Percentiles rank a stretch among this genome's conserved stretches.
Evolutionary conservation across 2,329 filamentous ascomycete genomes (phyloP).

Genomic region (Xylaria sp.): DNA sequence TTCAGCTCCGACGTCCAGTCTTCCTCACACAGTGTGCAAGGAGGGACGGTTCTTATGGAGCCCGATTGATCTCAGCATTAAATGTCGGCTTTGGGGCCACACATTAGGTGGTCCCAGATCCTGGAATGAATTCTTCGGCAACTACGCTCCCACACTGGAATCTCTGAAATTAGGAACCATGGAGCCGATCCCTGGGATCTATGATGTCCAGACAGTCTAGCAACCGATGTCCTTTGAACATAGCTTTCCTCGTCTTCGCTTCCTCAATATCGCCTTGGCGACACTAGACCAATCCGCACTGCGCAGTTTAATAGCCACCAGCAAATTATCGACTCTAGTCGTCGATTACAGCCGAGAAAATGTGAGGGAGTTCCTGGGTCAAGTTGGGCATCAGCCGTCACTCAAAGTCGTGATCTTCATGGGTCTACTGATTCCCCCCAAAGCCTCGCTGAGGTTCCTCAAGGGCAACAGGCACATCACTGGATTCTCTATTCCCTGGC

Average conservation of each 20-base stretch:
- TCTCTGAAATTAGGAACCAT: neutral
- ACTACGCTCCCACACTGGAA: neutral
- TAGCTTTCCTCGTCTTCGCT: neutral
- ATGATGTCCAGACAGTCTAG: too few species aligned
- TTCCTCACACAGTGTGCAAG: neutral
- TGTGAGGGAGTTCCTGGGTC: neutral
- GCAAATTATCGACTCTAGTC: neutral
- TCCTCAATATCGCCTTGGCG: neutral
- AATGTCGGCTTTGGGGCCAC: too few species aligned
- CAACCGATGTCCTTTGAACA: neutral
- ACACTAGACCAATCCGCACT: neutral
- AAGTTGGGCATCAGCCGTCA: neutral
- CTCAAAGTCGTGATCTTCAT: neutral
- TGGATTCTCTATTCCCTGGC: neutral
- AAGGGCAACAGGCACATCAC: neutral
- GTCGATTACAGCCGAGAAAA: neutral
- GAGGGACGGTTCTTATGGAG: too few species aligned
- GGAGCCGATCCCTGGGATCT: too few species aligned
- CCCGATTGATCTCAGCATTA: too few species aligned
- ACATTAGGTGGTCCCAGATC: too few species aligned
- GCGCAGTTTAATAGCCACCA: neutral
- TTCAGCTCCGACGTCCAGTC: neutral
- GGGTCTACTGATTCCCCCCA: neutral
- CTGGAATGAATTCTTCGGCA: neutral
- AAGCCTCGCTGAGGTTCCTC: neutral